Percentiles rank a stretch among this genome's conserved stretches.
phyloP scores from a whole-genome alignment of 2,329 filamentous ascomycete species.

The Diplodia intermedia region DNA sequence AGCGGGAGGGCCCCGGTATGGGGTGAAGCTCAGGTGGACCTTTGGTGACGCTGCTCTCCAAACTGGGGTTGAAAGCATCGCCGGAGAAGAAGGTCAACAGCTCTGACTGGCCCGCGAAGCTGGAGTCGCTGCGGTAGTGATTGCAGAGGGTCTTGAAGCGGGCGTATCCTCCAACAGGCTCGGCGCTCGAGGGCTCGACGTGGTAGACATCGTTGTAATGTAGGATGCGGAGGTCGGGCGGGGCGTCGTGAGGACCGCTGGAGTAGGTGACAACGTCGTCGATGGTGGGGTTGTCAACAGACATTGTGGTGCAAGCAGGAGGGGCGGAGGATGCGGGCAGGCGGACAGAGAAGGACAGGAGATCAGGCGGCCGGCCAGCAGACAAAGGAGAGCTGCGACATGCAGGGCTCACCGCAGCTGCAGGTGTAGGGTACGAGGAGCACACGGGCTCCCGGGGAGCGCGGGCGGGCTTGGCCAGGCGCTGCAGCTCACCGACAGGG shows the following conservation, averaged over 20 bases:
- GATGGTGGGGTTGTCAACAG: constrained; percentile 37
- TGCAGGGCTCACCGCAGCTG: constrained; percentile 30
- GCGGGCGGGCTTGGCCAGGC: constrained; percentile 25
- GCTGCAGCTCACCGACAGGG: constrained; percentile 24
- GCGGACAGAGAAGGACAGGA: neutral
- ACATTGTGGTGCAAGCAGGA: constrained; percentile 8
- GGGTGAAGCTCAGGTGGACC: constrained; percentile 54
- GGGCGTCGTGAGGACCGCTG: constrained; percentile 51
- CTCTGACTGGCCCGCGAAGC: constrained; percentile 68
- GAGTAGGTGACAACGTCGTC: constrained; percentile 52
- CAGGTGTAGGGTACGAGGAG: constrained; percentile 20
- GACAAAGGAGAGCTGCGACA: constrained; percentile 23
- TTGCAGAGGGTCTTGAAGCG: constrained; percentile 81
- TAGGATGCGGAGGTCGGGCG: constrained; percentile 77
- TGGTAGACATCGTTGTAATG: constrained; percentile 98
- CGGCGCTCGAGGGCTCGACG: constrained; percentile 74
- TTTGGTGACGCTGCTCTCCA: constrained; percentile 90
- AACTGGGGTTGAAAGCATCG: constrained; percentile 89
- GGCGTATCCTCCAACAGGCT: constrained; percentile 81
- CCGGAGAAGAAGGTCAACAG: constrained; percentile 86
- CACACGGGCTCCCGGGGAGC: constrained; percentile 1
- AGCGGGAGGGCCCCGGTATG: neutral
- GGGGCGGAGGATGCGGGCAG: neutral
- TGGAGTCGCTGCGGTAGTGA: constrained; percentile 70
- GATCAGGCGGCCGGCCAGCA: neutral